Base-by-base conservation (phyloP, 345 rosid genomes). In the Acer negundo region DNA sequence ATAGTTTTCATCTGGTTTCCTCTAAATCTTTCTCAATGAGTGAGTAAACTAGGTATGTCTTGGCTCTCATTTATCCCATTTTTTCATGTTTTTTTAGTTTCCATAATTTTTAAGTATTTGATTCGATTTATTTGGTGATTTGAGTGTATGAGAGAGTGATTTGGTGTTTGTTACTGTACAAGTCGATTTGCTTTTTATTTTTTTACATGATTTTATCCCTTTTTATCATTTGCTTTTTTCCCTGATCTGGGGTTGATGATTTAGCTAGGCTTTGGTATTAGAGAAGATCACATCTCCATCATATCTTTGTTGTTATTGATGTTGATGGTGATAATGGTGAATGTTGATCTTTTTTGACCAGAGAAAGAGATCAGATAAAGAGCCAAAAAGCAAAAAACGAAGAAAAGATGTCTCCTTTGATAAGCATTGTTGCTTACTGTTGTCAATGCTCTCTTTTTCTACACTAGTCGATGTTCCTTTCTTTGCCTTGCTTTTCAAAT, bases 161-260 rank as follows among this genome's bases (percentile, higher is more conserved):
- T 6, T 49, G 65, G 75, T 58, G 10, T 3, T 55, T 49, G 42
- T 35, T 35, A 35, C 38, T 3, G 38, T 35, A 4, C 38, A 35
- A 35, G 16, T 12, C n/a, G 47, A 61, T 47, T 47, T 63, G 15
- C 55, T 10, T 11, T 49, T 49, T 49, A 13, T 31, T 28, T 28
- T 28, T 28, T 28, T 28, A 35, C 38, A 15, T 49, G 24, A 61
- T 17, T 42, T 40, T 38, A n/a, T 63, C 31, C 4, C 4, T 35
- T 4, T 35, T 35, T 35, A 35, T 35, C 7, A 35, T 35, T 35
- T 4, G 6, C 38, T 35, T 35, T 35, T 35, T 35, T 35, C 38
- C 77, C 80, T 79, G 65, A 83, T 82, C 69, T 76, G 80, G 81
- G 78, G 23, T 66, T 86, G 82, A 76, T 80, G 82, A 84, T 80